A percentile compares a stretch with the other conserved stretches of the same genome.
phyloP scores from a whole-genome alignment of 1,284 basidiomycete species.

The Ceratobasidium theobromae region DNA sequence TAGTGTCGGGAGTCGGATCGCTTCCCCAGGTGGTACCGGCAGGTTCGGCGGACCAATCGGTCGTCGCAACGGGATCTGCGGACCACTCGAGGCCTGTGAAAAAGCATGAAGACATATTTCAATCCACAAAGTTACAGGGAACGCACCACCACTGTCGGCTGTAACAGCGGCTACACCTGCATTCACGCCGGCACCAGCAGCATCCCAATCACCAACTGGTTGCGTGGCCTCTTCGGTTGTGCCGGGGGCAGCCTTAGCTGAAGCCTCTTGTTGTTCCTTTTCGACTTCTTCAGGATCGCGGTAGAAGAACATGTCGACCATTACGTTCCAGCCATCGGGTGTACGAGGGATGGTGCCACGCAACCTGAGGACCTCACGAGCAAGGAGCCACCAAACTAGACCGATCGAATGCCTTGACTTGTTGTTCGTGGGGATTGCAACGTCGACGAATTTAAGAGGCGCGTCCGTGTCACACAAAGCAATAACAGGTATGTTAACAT shows the following conservation, averaged over 20 bases:
- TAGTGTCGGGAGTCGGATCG: constrained; percentile 37
- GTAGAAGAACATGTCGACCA: constrained; percentile 99
- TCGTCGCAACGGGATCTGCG: constrained; percentile 61
- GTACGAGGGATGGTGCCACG: constrained; percentile 90
- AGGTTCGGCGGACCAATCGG: constrained; percentile 87
- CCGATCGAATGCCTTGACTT: constrained; percentile 97
- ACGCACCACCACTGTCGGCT: constrained; percentile 54
- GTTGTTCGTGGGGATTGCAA: constrained; percentile 99
- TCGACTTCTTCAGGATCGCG: constrained; percentile 99
- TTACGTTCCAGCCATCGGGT: constrained; percentile 91
- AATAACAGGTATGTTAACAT: constrained; percentile 99
- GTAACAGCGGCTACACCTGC: constrained; percentile 70
- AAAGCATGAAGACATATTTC: constrained; percentile 47
- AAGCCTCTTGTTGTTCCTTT: constrained; percentile 91
- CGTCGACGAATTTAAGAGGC: constrained; percentile 94
- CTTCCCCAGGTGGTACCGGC: constrained; percentile 60
- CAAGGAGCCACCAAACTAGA: constrained; percentile 98
- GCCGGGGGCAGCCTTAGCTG: constrained; percentile 59
- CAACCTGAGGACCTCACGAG: constrained; percentile 95
- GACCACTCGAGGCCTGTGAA: constrained; percentile 74
- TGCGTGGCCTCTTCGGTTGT: constrained; percentile 51
- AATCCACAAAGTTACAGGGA: constrained; percentile 32
- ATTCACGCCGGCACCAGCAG: constrained; percentile 70
- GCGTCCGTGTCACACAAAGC: constrained; percentile 99
- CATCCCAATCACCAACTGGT: constrained; percentile 73